phyloP scores from a whole-genome alignment of 306 rosid species.

The Castanea crenata region DNA sequence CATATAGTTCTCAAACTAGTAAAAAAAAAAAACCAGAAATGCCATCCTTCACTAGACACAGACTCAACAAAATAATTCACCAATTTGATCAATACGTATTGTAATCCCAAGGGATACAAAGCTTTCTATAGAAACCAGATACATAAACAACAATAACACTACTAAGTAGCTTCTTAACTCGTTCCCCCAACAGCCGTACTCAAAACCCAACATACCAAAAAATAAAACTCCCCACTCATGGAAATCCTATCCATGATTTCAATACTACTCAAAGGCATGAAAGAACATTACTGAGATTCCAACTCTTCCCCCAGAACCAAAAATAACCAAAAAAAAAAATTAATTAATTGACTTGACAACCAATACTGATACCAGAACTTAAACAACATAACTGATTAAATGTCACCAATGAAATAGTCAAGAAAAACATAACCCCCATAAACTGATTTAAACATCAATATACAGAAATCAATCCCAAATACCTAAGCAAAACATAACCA shows the following conservation, averaged over 20 bases:
- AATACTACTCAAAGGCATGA: background rate
- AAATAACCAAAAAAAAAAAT: background rate
- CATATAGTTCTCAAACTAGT: background rate
- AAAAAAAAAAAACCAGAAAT: background rate
- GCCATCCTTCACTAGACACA: background rate
- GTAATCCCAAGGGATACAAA: background rate
- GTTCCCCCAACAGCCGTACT: background rate
- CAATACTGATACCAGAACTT: background rate
- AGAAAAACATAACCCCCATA: slow-evolving; percentile 5
- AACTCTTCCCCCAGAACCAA: background rate
- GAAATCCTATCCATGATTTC: background rate
- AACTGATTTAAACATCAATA: slow-evolving; percentile 1
- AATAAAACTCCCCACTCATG: background rate
- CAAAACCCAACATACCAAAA: background rate
- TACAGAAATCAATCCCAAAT: background rate
- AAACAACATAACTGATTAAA: too few relatives aligned
- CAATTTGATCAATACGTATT: too few relatives aligned
- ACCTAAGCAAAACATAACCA: background rate
- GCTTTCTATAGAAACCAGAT: background rate
- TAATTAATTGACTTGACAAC: background rate
- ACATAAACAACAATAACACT: background rate
- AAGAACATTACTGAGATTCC: background rate
- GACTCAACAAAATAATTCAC: too few relatives aligned
- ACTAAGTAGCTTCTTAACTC: background rate
- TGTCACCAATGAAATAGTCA: background rate